phyloP scores from a whole-genome alignment of 129 eudicot genomes.

The Chrysanthemum makinoi region DNA sequence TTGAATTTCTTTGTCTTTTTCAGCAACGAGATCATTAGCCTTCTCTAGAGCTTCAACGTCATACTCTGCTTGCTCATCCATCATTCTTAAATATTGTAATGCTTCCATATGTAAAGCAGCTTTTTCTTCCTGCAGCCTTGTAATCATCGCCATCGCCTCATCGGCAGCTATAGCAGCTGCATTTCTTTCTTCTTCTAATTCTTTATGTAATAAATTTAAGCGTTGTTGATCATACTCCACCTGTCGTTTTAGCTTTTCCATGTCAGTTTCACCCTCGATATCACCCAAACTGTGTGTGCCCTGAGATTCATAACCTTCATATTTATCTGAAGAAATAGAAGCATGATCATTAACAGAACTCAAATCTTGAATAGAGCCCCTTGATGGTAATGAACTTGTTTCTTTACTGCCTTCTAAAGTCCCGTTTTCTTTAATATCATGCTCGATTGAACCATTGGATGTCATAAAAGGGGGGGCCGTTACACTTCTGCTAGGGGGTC shows the following conservation, averaged over 20 bases:
- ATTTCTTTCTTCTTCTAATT: slow-evolving; percentile 85
- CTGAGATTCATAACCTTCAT: slow-evolving; percentile 16
- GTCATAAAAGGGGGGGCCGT: slow-evolving; percentile 22
- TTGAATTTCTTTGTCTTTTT: slow-evolving; percentile 74
- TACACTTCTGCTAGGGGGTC: slow-evolving; percentile 23
- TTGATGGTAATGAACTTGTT: slow-evolving; percentile 17
- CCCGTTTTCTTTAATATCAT: slow-evolving; percentile 18
- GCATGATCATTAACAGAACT: slow-evolving; percentile 15
- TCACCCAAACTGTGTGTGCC: slow-evolving; percentile 29
- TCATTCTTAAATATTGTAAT: slow-evolving; percentile 79
- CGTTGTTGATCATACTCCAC: slow-evolving; percentile 41
- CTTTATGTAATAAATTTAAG: slow-evolving; percentile 46
- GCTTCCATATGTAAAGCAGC: slow-evolving; percentile 89
- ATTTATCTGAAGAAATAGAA: slow-evolving; percentile 29
- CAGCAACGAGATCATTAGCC: slow-evolving; percentile 76
- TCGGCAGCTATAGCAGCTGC: slow-evolving; percentile 79
- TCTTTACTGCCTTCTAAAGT: slow-evolving; percentile 32
- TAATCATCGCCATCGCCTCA: slow-evolving; percentile 97
- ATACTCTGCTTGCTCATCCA: slow-evolving; percentile 95
- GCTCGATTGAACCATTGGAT: slow-evolving; percentile 23
- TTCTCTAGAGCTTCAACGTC: slow-evolving; percentile 81
- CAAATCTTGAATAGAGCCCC: slow-evolving; percentile 15
- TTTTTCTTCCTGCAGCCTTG: slow-evolving; percentile 89
- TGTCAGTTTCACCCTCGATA: slow-evolving; percentile 51
- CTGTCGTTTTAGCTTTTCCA: slow-evolving; percentile 61